phyloP scores from a whole-genome alignment of 306 rosid genomes.

The Lagenaria siceraria region DNA sequence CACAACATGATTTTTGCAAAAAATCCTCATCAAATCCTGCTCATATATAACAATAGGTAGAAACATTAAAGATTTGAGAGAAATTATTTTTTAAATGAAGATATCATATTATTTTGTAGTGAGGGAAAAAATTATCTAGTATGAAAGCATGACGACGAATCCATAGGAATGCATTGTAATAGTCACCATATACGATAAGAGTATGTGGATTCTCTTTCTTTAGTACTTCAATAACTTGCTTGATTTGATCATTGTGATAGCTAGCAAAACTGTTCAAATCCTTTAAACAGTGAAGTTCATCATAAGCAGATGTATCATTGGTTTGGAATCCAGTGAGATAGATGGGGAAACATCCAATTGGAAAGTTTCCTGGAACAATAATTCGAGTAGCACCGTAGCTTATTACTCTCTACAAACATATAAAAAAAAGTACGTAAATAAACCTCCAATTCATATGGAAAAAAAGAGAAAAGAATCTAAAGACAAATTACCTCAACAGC shows the following conservation, averaged over 20 bases:
- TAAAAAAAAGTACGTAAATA: neutral
- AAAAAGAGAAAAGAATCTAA: too few species aligned
- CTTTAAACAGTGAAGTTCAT: neutral
- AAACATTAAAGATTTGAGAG: too few species aligned
- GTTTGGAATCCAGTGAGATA: neutral
- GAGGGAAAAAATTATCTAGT: neutral
- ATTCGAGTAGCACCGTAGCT: neutral
- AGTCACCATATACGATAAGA: conserved; percentile 11
- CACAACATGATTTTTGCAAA: conserved; percentile 15
- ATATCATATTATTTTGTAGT: too few species aligned
- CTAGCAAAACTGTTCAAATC: neutral
- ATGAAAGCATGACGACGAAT: neutral
- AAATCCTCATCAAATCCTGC: conserved; percentile 3
- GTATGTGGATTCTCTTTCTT: conserved; percentile 3
- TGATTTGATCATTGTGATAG: neutral
- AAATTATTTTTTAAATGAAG: too few species aligned
- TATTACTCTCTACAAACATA: neutral
- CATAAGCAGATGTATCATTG: neutral
- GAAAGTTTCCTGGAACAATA: neutral
- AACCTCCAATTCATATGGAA: too few species aligned
- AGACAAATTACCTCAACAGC: neutral
- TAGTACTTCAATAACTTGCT: conserved; percentile 1
- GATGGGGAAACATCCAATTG: neutral
- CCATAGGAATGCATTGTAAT: conserved; percentile 11
- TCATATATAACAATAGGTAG: too few species aligned